Evolutionary conservation across 192 early-diverging fungal species (phyloP), one percentile per base, ranked within the genome.

Genomic region (Anaeromyces robustus): DNA sequence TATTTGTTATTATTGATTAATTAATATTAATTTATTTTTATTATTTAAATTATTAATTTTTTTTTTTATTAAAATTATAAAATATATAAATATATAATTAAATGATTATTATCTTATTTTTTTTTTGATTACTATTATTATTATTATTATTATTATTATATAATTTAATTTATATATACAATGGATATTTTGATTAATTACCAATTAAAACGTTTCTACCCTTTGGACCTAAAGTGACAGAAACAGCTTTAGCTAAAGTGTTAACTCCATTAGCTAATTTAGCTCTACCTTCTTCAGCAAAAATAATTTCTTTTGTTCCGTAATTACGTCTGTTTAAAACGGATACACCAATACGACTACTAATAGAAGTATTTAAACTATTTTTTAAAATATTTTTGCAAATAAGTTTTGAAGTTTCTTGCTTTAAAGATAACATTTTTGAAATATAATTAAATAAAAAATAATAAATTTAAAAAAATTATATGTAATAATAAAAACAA

Each of bases 151-250:
- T 34, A 34, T 7, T 34, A 34, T 7, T 34, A 34, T n/a, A n/a
- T n/a, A n/a, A n/a, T n/a, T n/a, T n/a, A n/a, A n/a, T n/a, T n/a
- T n/a, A n/a, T n/a, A n/a, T n/a, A n/a, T n/a, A n/a, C n/a, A n/a
- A n/a, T n/a, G n/a, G n/a, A n/a, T n/a, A 34, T 34, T 7, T 7
- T 41, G 77, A 14, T 39, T 1, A 81, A 83, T 68, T 82, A 91
- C 90, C 90, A 84, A 99, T 99, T 81, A 99, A 89, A 30, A 99
- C 98, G 85, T 97, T 98, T 84, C 98, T 92, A 83, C 98, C 98
- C 89, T 98, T 98, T 82, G 98, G 98, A 32, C 98, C 98, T 29
- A 99, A 92, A 52, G 98, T 99, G 82, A 96, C 95, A 26, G 98
- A 97, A 29, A 99, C 98, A 30, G 98, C 97, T 86, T 94, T 96